Conservation (phyloP, 2,329 filamentous ascomycete genomes). For the Cercospora sesami region DNA sequence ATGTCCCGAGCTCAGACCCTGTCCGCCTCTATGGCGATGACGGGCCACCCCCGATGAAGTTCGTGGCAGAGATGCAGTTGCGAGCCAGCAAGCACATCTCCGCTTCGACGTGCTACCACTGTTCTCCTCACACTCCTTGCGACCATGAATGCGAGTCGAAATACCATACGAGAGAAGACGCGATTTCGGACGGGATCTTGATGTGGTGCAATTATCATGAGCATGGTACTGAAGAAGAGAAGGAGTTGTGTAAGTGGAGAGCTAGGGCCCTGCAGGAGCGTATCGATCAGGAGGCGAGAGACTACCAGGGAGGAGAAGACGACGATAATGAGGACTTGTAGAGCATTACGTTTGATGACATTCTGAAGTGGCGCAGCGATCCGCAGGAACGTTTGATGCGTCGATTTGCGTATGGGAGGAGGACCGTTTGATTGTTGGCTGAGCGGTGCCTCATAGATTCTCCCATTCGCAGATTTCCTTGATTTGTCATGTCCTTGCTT, state of each 20-base stretch:
- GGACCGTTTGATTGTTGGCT: background rate
- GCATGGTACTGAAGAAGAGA: conserved; percentile 6
- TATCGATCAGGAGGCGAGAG: background rate
- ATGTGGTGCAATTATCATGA: background rate
- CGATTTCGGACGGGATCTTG: background rate
- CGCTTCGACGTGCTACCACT: background rate
- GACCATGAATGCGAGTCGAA: background rate
- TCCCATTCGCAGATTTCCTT: background rate
- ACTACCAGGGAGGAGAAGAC: background rate
- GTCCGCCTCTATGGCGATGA: background rate
- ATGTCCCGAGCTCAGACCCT: background rate
- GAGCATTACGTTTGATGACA: background rate
- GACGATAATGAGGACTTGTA: background rate
- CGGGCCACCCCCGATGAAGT: background rate
- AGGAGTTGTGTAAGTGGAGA: conserved; percentile 7
- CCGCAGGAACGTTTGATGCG: background rate
- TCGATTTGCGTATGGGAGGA: background rate
- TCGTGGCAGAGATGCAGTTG: background rate
- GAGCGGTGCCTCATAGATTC: background rate
- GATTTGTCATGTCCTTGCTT: background rate
- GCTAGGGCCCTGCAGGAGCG: background rate
- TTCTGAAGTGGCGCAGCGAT: background rate
- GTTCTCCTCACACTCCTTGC: background rate
- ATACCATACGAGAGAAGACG: background rate
- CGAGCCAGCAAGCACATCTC: background rate